Evolutionary conservation across 495 filamentous ascomycete genomes (phyloP).

Genomic region (Evansstolkia leycettana): DNA sequence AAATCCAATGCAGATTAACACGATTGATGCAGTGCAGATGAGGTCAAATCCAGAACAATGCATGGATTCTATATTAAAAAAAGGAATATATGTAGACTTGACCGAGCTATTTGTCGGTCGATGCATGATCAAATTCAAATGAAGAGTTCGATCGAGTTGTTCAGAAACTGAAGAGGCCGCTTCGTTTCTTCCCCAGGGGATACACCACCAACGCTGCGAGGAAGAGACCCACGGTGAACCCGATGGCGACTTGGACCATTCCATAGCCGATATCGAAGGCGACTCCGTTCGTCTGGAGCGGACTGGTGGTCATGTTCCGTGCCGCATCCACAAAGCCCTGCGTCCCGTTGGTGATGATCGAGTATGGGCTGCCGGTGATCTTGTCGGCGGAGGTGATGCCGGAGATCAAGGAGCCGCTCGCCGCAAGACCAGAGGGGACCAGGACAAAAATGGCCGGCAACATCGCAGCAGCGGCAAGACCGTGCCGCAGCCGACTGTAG

Average conservation of each 20-base stretch:
- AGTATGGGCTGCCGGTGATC: conserved; percentile 43
- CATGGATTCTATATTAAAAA: too few species aligned
- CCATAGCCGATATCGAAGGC: conserved; percentile 77
- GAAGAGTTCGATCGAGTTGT: too few species aligned
- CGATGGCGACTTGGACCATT: conserved; percentile 88
- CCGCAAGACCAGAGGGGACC: conserved; percentile 81
- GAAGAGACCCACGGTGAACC: conserved; percentile 84
- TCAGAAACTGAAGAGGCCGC: conserved; percentile 79
- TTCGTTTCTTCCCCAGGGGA: conserved; percentile 81
- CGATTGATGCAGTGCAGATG: too few species aligned
- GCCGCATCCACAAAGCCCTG: conserved; percentile 35
- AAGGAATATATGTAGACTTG: too few species aligned
- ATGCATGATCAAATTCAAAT: too few species aligned
- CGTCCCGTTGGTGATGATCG: conserved; percentile 36
- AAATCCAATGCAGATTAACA: too few species aligned
- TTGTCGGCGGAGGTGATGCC: conserved; percentile 76
- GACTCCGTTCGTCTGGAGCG: conserved; percentile 30
- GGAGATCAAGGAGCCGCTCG: conserved; percentile 68
- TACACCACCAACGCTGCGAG: conserved; percentile 79
- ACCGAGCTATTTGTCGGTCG: too few species aligned
- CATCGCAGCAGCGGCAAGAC: conserved; percentile 77
- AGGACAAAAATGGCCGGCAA: conserved; percentile 91
- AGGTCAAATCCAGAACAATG: too few species aligned
- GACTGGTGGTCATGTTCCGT: conserved; percentile 20
- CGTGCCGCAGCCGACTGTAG: conserved; percentile 73